Conservation (phyloP, 2,329 filamentous ascomycete genomes). For the Nemania diffusa region DNA sequence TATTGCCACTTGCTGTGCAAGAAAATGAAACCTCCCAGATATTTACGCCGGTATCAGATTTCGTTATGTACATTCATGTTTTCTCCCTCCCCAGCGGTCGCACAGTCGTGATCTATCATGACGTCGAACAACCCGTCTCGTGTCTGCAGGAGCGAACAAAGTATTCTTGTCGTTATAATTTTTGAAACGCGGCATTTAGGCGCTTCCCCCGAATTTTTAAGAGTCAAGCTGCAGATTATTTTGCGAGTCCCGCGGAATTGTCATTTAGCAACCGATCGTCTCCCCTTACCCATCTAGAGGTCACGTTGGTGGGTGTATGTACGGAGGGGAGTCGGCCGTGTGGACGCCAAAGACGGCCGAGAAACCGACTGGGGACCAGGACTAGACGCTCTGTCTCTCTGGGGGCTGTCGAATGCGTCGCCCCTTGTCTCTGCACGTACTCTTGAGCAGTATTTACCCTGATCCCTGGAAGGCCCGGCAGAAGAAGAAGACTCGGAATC, state of each 20-base stretch:
- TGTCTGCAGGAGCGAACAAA: background rate
- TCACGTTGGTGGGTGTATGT: slow-evolving; percentile 40
- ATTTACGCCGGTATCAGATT: slow-evolving; percentile 24
- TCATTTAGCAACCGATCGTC: slow-evolving; percentile 22
- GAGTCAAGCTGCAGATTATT: background rate
- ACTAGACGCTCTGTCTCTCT: slow-evolving; percentile 19
- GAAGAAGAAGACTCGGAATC: slow-evolving; percentile 31
- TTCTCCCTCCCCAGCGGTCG: background rate
- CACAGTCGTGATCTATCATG: slow-evolving; percentile 1
- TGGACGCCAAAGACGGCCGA: slow-evolving; percentile 33
- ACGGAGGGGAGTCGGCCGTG: slow-evolving; percentile 41
- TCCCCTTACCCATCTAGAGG: slow-evolving; percentile 41
- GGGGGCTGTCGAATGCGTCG: slow-evolving; percentile 20
- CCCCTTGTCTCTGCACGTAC: slow-evolving; percentile 35
- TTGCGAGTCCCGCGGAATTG: slow-evolving; percentile 17
- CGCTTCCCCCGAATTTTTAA: background rate
- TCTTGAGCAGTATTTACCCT: slow-evolving; percentile 36
- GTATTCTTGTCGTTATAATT: background rate
- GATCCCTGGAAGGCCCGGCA: slow-evolving; percentile 13
- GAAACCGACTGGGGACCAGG: slow-evolving; percentile 11
- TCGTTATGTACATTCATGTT: slow-evolving; percentile 24
- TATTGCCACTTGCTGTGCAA: slow-evolving; percentile 3
- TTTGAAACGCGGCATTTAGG: background rate
- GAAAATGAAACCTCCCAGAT: slow-evolving; percentile 7
- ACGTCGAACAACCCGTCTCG: background rate